These are phyloP conservation scores for Cornus florida DNA, from an alignment of 148 eudicot species.

Conservation along the genomic window DNA sequence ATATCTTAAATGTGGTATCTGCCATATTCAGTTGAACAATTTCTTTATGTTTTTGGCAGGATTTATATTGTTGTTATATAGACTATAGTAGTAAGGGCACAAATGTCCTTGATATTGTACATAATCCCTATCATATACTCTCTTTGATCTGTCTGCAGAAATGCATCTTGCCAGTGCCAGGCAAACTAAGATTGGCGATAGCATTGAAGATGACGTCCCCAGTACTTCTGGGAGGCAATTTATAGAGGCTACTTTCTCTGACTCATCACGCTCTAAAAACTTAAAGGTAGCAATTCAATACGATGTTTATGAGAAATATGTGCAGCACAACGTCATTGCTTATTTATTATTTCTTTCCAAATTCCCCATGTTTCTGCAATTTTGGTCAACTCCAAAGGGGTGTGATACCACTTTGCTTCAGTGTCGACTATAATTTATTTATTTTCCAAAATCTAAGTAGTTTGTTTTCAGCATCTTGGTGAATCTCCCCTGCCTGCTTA, in stretches of 20 bases:
- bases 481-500: slow-evolving; percentile 91
- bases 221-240: slow-evolving; percentile 88
- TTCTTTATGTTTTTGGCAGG: background rate
- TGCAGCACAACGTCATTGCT: background rate
- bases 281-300: slow-evolving; percentile 30
- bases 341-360: background rate
- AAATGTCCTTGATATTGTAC: background rate
- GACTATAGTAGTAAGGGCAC: background rate
- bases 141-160: slow-evolving; percentile 48
- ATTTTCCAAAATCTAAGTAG: background rate
- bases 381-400: slow-evolving; percentile 1
- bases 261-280: slow-evolving; percentile 29
- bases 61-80: background rate
- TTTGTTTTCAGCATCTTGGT: slow-evolving; percentile 76
- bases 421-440: background rate
- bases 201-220: slow-evolving; percentile 71
- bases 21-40: background rate
- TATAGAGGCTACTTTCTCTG: slow-evolving; percentile 45
- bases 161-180: slow-evolving; percentile 86
- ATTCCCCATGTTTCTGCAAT: background rate
- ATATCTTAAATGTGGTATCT: background rate
- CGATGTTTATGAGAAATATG: slow-evolving; percentile 2
- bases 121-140: background rate
- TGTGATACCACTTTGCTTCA: background rate
- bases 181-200: slow-evolving; percentile 64